Evolutionary conservation across 1,139 yeast genomes (phyloP).

Genomic region (Yamadazyma sp.): DNA sequence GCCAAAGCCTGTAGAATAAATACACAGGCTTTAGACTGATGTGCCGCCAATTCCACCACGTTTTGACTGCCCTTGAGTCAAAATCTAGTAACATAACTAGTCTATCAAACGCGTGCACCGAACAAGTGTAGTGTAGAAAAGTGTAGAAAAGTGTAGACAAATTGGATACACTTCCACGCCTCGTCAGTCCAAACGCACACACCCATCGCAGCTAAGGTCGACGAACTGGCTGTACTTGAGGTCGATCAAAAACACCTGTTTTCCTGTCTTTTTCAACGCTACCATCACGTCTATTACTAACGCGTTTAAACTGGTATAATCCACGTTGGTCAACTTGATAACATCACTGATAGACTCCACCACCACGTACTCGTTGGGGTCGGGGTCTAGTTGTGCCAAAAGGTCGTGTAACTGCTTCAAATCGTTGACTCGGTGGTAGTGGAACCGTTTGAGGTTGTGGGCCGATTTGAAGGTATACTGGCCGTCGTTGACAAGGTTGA

Average conservation of each 20-base stretch:
- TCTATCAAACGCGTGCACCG: background rate
- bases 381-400: slow-evolving; percentile 1
- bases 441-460: slow-evolving; percentile 15
- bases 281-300: slow-evolving; percentile 14
- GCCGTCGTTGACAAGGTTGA: slow-evolving; percentile 10
- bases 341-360: slow-evolving; percentile 17
- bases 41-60: too few relatives aligned
- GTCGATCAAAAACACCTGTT: slow-evolving; percentile 11
- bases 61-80: too few relatives aligned
- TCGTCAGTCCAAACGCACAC: background rate
- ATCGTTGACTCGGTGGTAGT: slow-evolving; percentile 15
- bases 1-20: too few relatives aligned
- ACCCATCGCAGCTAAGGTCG: slow-evolving; percentile 9
- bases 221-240: slow-evolving; percentile 9
- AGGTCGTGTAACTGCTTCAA: slow-evolving; percentile 8
- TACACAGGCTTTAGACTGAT: too few relatives aligned
- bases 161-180: too few relatives aligned
- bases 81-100: too few relatives aligned
- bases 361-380: slow-evolving; percentile 7
- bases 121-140: too few relatives aligned
- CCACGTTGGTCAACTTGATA: slow-evolving; percentile 9
- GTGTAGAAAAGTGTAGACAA: too few relatives aligned
- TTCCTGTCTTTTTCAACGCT: slow-evolving; percentile 5
- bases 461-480: slow-evolving; percentile 9
- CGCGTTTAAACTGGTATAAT: slow-evolving; percentile 15